phyloP scores from a whole-genome alignment of 805 yeast species.

The Starmerella apis region DNA sequence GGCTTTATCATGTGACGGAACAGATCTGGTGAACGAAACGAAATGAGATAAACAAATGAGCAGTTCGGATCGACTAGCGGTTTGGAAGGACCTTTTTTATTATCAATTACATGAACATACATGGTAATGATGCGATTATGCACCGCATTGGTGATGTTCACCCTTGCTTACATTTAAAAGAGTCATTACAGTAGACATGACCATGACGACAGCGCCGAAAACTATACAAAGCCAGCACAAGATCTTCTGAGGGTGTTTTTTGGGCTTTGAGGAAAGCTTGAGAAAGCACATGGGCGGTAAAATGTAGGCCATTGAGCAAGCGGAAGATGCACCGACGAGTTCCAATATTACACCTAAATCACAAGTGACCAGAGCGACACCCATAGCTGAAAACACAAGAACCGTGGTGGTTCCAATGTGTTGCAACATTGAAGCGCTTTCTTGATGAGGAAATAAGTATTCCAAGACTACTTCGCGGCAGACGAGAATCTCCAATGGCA shows the following conservation, averaged over 20 bases:
- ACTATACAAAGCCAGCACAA: slow-evolving; percentile 51
- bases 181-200: slow-evolving; percentile 70
- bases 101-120: no score
- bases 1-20: no score
- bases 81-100: no score
- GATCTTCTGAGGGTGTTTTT: slow-evolving; percentile 34
- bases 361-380: slow-evolving; percentile 68
- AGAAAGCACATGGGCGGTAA: slow-evolving; percentile 78
- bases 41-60: no score
- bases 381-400: slow-evolving; percentile 59
- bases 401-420: slow-evolving; percentile 58
- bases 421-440: slow-evolving; percentile 26
- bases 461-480: slow-evolving; percentile 79
- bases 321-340: slow-evolving; percentile 85
- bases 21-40: no score
- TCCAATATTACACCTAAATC: slow-evolving; percentile 83
- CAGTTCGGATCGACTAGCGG: no score
- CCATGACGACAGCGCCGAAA: slow-evolving; percentile 70
- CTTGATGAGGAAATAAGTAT: slow-evolving; percentile 34
- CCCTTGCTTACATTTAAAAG: slow-evolving; percentile 39
- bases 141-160: slow-evolving; percentile 22
- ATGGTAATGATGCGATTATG: background rate
- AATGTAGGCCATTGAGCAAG: slow-evolving; percentile 84
- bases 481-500: slow-evolving; percentile 84
- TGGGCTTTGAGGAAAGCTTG: slow-evolving; percentile 43